Evolutionary conservation across 2,329 filamentous ascomycete genomes (phyloP).

Genomic region (Aspergillus arachidicola): DNA sequence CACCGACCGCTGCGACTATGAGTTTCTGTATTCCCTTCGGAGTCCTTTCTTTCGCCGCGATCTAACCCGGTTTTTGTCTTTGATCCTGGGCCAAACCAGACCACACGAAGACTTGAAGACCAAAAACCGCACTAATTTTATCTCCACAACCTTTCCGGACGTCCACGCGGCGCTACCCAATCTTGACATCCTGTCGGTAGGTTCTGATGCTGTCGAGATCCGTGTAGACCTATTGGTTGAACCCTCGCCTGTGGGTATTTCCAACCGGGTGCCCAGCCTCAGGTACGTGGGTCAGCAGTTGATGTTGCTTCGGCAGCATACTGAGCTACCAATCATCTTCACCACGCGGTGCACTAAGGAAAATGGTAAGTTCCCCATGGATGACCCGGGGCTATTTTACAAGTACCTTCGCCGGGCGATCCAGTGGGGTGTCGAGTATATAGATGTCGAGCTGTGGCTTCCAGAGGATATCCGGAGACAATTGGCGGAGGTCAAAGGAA

Average conservation of each 20-base stretch:
- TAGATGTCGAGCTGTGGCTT: constrained; percentile 86
- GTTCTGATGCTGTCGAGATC: constrained; percentile 82
- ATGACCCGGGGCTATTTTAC: constrained; percentile 73
- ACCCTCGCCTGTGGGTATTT: constrained; percentile 61
- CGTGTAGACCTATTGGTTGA: constrained; percentile 81
- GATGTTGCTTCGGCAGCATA: constrained; percentile 79
- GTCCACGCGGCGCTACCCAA: constrained; percentile 81
- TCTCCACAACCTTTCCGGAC: constrained; percentile 86
- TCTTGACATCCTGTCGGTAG: constrained; percentile 83
- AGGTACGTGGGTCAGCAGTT: constrained; percentile 85
- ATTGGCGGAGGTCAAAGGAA: constrained; percentile 71
- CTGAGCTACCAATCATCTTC: constrained; percentile 87
- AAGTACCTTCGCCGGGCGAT: constrained; percentile 81
- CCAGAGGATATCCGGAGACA: constrained; percentile 72
- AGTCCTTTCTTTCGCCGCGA: constrained; percentile 73
- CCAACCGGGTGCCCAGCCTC: constrained; percentile 71
- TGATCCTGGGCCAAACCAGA: constrained; percentile 76
- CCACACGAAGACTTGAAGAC: constrained; percentile 71
- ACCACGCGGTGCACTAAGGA: constrained; percentile 80
- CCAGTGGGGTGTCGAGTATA: constrained; percentile 87
- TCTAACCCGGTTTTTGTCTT: constrained; percentile 75
- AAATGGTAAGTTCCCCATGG: constrained; percentile 84
- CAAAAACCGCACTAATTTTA: constrained; percentile 78
- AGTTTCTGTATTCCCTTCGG: constrained; percentile 75
- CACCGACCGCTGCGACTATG: constrained; percentile 75